These are phyloP conservation scores for Amoeboaphelidium protococcarum DNA, from an alignment of 371 early-diverging fungal species.

Conservation along the genomic window DNA sequence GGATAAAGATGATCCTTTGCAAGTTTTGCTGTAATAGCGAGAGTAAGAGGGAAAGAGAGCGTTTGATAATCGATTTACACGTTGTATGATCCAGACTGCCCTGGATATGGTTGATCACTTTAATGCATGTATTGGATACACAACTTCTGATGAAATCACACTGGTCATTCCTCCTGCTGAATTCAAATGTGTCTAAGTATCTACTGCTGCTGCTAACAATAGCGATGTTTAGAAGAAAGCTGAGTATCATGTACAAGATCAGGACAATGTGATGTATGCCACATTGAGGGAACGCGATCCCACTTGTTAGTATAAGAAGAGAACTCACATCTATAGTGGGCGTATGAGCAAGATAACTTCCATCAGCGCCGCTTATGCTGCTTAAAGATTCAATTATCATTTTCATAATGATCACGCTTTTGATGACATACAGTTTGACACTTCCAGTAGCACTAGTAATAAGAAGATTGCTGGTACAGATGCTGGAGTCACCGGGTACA, in stretches of 20 bases:
- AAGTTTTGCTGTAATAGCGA: too few species aligned
- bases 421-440: too few species aligned
- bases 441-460: too few species aligned
- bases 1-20: too few species aligned
- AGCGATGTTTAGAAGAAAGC: not conserved
- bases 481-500: too few species aligned
- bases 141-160: conserved; percentile 17
- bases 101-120: conserved; percentile 13
- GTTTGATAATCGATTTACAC: conserved; percentile 14
- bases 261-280: too few species aligned
- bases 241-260: too few species aligned
- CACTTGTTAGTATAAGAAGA: not conserved
- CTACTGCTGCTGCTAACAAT: not conserved
- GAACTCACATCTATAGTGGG: conserved; percentile 11
- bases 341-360: conserved; percentile 15
- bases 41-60: too few species aligned
- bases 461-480: too few species aligned
- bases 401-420: conserved; percentile 5
- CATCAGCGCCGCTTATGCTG: conserved; percentile 11
- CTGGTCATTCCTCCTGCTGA: conserved; percentile 14
- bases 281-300: too few species aligned
- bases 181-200: not conserved
- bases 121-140: conserved; percentile 10
- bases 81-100: conserved; percentile 13
- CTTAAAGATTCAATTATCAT: conserved; percentile 16